Percentiles rank a stretch among this genome's conserved stretches.
Evolutionary conservation across 2,329 filamentous ascomycete species (phyloP).

Genomic region (Ophiocordyceps camponoti-rufipedis): DNA sequence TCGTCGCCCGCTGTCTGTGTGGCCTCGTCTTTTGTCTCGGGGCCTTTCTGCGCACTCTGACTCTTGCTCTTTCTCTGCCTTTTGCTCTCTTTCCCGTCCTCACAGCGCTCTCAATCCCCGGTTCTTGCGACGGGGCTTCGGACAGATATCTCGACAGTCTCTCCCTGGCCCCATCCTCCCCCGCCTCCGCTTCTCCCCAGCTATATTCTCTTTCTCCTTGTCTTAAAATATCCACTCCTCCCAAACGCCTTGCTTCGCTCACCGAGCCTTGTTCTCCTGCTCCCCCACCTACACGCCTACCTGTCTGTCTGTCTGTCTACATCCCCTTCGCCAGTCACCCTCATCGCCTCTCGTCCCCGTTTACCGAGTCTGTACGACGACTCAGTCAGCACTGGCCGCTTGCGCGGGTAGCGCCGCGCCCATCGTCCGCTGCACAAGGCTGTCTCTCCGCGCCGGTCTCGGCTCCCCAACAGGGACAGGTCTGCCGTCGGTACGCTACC

Average conservation of each 20-base stretch:
- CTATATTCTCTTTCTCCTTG: background rate
- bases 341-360: background rate
- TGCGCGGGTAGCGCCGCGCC: background rate
- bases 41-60: background rate
- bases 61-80: background rate
- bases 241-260: background rate
- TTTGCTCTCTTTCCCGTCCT: background rate
- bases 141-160: background rate
- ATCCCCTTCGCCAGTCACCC: background rate
- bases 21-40: background rate
- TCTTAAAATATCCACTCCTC: background rate
- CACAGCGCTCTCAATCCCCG: background rate
- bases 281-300: background rate
- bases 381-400: background rate
- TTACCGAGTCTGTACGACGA: background rate
- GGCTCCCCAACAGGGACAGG: background rate
- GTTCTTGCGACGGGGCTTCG: background rate
- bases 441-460: background rate
- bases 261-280: background rate
- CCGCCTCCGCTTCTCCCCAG: background rate
- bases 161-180: background rate
- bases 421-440: background rate
- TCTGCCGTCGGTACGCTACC: background rate
- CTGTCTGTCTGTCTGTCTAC: background rate
- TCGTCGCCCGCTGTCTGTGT: no score